Conservation (phyloP, 2,329 filamentous ascomycete genomes). For the Penicillium fuscoglaucum region DNA sequence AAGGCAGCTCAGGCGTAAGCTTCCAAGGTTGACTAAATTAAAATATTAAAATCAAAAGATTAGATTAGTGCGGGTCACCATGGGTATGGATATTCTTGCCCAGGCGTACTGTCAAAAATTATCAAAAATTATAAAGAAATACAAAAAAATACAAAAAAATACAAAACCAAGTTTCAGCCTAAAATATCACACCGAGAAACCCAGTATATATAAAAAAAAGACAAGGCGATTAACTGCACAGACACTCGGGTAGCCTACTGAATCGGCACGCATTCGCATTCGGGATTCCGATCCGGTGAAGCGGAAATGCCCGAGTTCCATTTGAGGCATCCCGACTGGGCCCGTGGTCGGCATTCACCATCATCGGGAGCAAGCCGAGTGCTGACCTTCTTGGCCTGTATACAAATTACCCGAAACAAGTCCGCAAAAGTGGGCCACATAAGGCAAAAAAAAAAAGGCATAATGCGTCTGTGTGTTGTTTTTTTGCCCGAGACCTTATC, state of each 20-base stretch:
- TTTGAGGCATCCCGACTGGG: slow-evolving; percentile 21
- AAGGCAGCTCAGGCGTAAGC: not conserved
- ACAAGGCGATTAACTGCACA: not conserved
- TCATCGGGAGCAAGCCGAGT: slow-evolving; percentile 17
- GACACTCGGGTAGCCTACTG: slow-evolving; percentile 15
- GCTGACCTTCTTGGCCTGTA: not conserved
- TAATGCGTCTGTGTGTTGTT: not conserved
- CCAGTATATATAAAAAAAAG: not conserved
- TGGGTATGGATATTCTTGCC: not conserved
- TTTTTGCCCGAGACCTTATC: slow-evolving; percentile 1
- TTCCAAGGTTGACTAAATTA: not conserved
- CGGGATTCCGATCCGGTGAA: slow-evolving; percentile 26
- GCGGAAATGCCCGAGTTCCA: slow-evolving; percentile 22
- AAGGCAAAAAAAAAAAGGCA: not conserved
- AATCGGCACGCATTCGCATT: slow-evolving; percentile 22
- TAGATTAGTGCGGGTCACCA: not conserved
- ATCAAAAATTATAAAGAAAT: not conserved
- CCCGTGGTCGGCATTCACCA: slow-evolving; percentile 13
- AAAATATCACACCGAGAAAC: slow-evolving; percentile 4
- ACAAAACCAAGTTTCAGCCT: not conserved
- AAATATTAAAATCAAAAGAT: not conserved
- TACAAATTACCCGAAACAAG: not conserved
- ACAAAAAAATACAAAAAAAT: not conserved
- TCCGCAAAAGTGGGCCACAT: not conserved
- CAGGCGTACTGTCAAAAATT: not conserved